Base-by-base conservation (phyloP, 179 eudicot genomes). In the Dionaea muscipula region DNA sequence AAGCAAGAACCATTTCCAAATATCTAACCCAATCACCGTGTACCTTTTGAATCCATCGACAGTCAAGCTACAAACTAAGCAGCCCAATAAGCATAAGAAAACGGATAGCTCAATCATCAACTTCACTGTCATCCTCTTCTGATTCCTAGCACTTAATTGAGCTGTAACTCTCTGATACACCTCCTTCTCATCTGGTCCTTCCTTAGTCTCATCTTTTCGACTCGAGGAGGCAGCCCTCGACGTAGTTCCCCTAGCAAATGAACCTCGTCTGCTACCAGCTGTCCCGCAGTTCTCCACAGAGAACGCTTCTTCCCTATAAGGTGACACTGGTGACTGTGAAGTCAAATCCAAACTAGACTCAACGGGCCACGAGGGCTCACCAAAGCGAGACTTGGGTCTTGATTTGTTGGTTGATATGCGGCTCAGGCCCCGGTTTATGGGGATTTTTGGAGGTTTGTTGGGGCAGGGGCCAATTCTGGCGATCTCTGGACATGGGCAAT, bases 1-100 rank as follows among this genome's bases (percentile, higher is more conserved):
- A 47, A 75, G 71, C 55, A 69, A 58, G 66, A 64, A 65, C 80
- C 80, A 75, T 62, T 68, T 75, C 80, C 80, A 75, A 14, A 58
- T 19, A 28, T 39, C 58, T 8, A 72, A 37, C 26, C 73, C 70
- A n/a, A 25, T 25, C 28, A 68, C 47, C 10, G 39, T 21, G 8
- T 51, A 41, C 13, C 51, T 53, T 47, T 68, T 36, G 22, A 59
- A 64, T 8, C 27, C n/a, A 2, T 56, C 20, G 36, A 68, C 46
- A 43, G 51, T 21, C 23, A 68, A 60, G 36, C 77, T 72, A 17
- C 43, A 60, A 21, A 72, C 22, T 38, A 68, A 68, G 53, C 60
- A 56, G 14, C 27, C 25, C 54, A 72, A 68, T 37, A 72, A 59
- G 19, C 43, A 19, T 46, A 51, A 51, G 51, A 72, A 72, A 37